Evolutionary conservation across 2,329 filamentous ascomycete species (phyloP).

Genomic region (Botryotinia convoluta): DNA sequence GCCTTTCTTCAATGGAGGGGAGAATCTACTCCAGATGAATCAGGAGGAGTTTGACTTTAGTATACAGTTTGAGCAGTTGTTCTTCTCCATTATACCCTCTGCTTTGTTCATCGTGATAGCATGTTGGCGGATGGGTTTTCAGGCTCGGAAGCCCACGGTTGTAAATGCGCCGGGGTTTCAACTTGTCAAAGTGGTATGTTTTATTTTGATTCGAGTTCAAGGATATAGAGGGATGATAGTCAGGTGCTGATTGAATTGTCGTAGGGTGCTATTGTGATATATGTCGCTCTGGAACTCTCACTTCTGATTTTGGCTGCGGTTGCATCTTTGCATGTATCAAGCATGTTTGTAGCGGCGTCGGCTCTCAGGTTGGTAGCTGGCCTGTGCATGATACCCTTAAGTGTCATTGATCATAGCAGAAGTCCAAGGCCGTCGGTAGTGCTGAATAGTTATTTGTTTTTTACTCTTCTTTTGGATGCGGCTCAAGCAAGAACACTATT

Average conservation of each 20-base stretch:
- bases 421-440: constrained; percentile 23
- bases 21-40: constrained; percentile 36
- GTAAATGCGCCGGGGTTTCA: constrained; percentile 36
- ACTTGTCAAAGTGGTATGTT: constrained; percentile 35
- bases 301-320: neutral
- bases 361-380: neutral
- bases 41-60: constrained; percentile 37
- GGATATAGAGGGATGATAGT: neutral
- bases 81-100: constrained; percentile 38
- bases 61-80: constrained; percentile 39
- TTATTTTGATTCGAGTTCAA: neutral
- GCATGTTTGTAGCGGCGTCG: constrained; percentile 32
- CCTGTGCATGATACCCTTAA: constrained; percentile 5
- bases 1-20: constrained; percentile 25
- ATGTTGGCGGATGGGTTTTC: constrained; percentile 36
- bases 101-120: constrained; percentile 36
- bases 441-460: constrained; percentile 22
- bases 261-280: constrained; percentile 20
- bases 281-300: constrained; percentile 3
- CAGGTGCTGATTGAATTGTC: constrained; percentile 28
- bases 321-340: constrained; percentile 13
- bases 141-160: constrained; percentile 36
- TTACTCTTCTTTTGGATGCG: constrained; percentile 23
- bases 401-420: constrained; percentile 22
- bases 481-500: constrained; percentile 24